Evolutionary conservation across 331 rosid species (phyloP).

Genomic region (Malus hybrid): DNA sequence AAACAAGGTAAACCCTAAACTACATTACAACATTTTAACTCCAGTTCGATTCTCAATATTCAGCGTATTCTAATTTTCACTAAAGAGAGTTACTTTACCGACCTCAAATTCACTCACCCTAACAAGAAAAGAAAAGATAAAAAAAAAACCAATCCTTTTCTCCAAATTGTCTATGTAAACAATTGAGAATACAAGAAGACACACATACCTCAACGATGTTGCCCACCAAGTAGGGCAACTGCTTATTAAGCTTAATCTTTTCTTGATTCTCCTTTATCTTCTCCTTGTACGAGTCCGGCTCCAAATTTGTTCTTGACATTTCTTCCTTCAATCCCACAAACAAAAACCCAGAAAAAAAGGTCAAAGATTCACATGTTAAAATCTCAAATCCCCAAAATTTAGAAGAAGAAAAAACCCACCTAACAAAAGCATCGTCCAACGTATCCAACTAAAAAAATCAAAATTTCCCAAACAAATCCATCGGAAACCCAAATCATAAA

Average conservation of each 20-base stretch:
- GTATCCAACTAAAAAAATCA: not conserved
- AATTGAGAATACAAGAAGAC: not conserved
- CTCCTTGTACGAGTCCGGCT: slow-evolving; percentile 75
- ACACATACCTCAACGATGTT: slow-evolving; percentile 83
- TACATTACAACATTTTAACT: not conserved
- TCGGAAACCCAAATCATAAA: not conserved
- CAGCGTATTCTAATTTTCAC: not conserved
- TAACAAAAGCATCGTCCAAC: not conserved
- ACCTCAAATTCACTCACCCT: not conserved
- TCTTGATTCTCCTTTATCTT: slow-evolving; percentile 93
- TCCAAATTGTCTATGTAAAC: not conserved
- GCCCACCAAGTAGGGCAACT: slow-evolving; percentile 94
- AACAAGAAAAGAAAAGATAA: not conserved
- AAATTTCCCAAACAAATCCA: not conserved
- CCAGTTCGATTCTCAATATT: not conserved
- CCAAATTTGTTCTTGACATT: slow-evolving; percentile 79
- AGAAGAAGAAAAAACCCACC: not conserved
- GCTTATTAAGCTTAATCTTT: slow-evolving; percentile 93
- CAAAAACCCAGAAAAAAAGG: not conserved
- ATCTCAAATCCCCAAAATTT: not conserved
- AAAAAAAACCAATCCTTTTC: not conserved
- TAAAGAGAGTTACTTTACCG: not conserved
- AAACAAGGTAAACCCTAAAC: not conserved
- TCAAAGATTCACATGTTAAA: not conserved
- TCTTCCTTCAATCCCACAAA: slow-evolving; percentile 57